Evolutionary conservation across 2,329 filamentous ascomycete species (phyloP), one percentile per base, ranked within the genome.

Genomic region (Beauveria brongniartii): DNA sequence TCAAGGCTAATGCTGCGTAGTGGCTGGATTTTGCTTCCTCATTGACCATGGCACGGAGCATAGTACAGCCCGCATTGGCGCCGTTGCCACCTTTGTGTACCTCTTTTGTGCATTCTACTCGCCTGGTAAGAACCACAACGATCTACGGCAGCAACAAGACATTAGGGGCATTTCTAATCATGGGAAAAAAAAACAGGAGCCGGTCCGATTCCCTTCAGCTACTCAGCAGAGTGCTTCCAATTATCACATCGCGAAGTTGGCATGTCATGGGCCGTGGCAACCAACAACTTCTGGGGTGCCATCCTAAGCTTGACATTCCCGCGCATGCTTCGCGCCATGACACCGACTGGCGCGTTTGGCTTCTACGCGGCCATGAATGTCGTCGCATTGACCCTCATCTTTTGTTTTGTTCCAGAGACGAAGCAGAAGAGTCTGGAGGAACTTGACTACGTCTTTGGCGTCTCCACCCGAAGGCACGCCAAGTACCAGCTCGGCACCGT

Each of bases 41-140:
- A 73, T 73, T 20, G 67, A 71, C 14, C 55, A 65, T 0, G 62
- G 63, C 7, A 59, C 71, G 12, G 67, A 72, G 30, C 67, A 72
- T 0, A 76, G 70, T 40, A 76, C 67, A 0, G 76, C 78, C 0
- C 77, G 80, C 61, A 72, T 85, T 43, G 80, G 75, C 41, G 70
- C 81, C 0, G 79, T 87, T 16, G 82, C 84, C 0, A 73, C 84
- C 5, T 86, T 87, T 65, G 73, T 87, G 61, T 87, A 83, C 71
- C 67, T 88, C 6, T 88, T 87, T 65, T 80, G 78, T 0, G 83
- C 82, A 1, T 85, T 86, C 65, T 87, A 87, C 69, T 85, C 82
- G 0, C 82, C 83, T 0, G 82, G 82, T 44, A 65, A 63, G 65
- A 60, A 26, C 18, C 20, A 2, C n/a, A n/a, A n/a, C n/a, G n/a